Evolutionary conservation across 164 flowering plant species (phyloP), one percentile per base, ranked within the genome.

Genomic region (Santalum album): DNA sequence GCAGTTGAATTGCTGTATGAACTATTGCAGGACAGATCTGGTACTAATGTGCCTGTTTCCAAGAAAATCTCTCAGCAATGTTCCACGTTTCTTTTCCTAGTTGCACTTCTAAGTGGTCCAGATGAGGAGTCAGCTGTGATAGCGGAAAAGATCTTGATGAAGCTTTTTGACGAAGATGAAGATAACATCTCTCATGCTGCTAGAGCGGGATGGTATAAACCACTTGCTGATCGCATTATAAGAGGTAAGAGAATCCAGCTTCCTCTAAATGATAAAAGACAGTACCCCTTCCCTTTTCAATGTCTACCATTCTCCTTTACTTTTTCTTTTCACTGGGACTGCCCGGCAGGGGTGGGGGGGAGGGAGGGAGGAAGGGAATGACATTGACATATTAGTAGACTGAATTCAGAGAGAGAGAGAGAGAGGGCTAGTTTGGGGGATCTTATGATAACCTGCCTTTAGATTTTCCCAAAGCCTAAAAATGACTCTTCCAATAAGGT

Each of bases 1-100:
- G 83, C 86, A 2, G 62, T 85, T 49, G 83, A 78, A 44, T 56
- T 85, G 57, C 66, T 84, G 7, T 78, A 62, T 61, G 88, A 80
- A 65, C 60, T 85, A 38, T 54, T 85, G 73, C 82, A 64, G 39
- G 84, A 82, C 25, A 56, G 70, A 47, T 77, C 79, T 49, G 72
- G 74, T 53, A 78, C 78, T 84, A 75, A 80, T 46, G 27, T 54
- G 14, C 58, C 75, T 18, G 62, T 66, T 21, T 68, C 67, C 56
- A 53, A 62, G 61, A 76, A 67, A 56, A 66, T 80, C 43, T 69
- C 78, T 52, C 71, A 72, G 63, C 71, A 80, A 21, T 40, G 52
- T 23, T 61, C 67, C 68, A 66, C 72, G 25, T 71, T 82, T 60
- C 59, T 54, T 59, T 73, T 65, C 62, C 92, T 82, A 53, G 84